phyloP scores from a whole-genome alignment of 108 stramenopile genomes.

The Pelagomonas calceolata region DNA sequence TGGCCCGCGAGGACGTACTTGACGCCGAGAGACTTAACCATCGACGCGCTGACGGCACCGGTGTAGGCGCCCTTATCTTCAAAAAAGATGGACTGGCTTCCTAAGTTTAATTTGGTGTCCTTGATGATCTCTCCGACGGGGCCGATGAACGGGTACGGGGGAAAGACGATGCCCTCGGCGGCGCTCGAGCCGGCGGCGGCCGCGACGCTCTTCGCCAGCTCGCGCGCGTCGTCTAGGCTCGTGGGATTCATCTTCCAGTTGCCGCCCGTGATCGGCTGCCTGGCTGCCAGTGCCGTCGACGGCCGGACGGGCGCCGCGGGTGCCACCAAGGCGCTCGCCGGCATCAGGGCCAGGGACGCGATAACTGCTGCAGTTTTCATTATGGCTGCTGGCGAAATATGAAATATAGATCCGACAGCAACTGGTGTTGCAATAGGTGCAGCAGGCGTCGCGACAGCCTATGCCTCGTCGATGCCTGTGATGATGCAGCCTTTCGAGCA shows the following conservation, averaged over 20 bases:
- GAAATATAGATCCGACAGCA: too few relatives aligned
- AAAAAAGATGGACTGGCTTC: conserved; percentile 59
- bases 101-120: conserved; percentile 43
- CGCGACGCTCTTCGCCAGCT: conserved; percentile 54
- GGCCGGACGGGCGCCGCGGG: too few relatives aligned
- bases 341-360: too few relatives aligned
- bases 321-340: too few relatives aligned
- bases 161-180: conserved; percentile 60
- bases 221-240: conserved; percentile 55
- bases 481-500: too few relatives aligned
- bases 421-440: too few relatives aligned
- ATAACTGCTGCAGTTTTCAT: too few relatives aligned
- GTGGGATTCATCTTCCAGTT: conserved; percentile 72
- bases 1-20: conserved; percentile 54
- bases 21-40: conserved; percentile 45
- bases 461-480: too few relatives aligned
- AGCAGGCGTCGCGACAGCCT: too few relatives aligned
- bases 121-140: conserved; percentile 43
- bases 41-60: conserved; percentile 76
- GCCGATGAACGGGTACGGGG: conserved; percentile 69
- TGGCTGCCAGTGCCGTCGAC: too few relatives aligned
- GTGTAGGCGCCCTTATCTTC: conserved; percentile 85
- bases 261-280: too few relatives aligned
- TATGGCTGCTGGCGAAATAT: too few relatives aligned
- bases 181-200: conserved; percentile 12